phyloP scores from a whole-genome alignment of 441 rosid species.

The Arabidopsis hybrid region DNA sequence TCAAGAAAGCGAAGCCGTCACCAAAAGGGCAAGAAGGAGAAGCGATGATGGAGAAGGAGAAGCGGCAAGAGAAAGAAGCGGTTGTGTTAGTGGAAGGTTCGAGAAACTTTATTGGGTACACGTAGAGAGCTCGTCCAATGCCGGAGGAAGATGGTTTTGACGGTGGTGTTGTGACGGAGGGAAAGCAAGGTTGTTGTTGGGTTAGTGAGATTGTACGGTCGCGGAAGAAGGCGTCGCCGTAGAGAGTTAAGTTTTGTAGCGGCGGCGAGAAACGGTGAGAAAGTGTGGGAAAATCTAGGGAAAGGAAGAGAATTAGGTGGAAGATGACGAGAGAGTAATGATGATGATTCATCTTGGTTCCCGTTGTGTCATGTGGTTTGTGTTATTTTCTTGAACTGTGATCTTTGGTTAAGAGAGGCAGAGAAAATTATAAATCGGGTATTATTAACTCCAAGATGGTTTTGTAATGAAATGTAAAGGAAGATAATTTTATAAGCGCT shows the following conservation, averaged over 20 bases:
- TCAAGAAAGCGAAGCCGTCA: slow-evolving; percentile 82
- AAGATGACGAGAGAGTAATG: slow-evolving; percentile 45
- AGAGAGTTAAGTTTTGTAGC: slow-evolving; percentile 63
- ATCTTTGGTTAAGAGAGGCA: too few relatives aligned
- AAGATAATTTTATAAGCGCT: too few relatives aligned
- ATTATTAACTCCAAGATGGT: too few relatives aligned
- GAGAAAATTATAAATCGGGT: too few relatives aligned
- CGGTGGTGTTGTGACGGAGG: slow-evolving; percentile 19
- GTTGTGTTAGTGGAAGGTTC: slow-evolving; percentile 56
- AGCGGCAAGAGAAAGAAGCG: slow-evolving; percentile 72
- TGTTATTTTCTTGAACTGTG: background rate
- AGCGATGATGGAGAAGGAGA: slow-evolving; percentile 69
- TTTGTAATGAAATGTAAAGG: too few relatives aligned
- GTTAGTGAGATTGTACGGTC: slow-evolving; percentile 70
- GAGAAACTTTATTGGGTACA: slow-evolving; percentile 64
- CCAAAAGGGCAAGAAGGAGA: slow-evolving; percentile 70
- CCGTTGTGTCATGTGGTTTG: background rate
- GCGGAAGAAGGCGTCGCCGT: slow-evolving; percentile 65
- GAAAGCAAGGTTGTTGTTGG: slow-evolving; percentile 55
- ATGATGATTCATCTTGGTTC: slow-evolving; percentile 41
- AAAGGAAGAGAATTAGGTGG: slow-evolving; percentile 43
- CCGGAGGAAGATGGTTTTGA: slow-evolving; percentile 45
- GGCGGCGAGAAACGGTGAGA: slow-evolving; percentile 46
- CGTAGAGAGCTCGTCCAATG: slow-evolving; percentile 70
- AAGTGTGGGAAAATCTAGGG: slow-evolving; percentile 45